These are phyloP conservation scores for Panicum virgatum DNA, from an alignment of 202 grass and related monocot genomes.

Conservation along the genomic window DNA sequence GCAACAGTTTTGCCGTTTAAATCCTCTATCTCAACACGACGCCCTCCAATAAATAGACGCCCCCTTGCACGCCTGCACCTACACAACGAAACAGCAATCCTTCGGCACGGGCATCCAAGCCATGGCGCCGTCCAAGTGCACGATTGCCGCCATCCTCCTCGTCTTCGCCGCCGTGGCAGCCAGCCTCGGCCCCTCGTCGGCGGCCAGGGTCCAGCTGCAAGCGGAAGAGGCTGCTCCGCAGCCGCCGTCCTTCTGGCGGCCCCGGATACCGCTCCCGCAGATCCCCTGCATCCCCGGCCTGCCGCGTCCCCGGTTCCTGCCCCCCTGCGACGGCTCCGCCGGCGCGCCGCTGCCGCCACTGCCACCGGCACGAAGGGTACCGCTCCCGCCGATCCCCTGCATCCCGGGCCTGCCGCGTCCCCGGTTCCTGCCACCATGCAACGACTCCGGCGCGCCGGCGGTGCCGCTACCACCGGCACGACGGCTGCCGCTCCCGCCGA, in stretches of 20 bases:
- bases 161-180: not conserved
- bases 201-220: not conserved
- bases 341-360: too few species aligned
- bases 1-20: not conserved
- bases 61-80: too few species aligned
- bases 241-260: too few species aligned
- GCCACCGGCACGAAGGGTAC: too few species aligned
- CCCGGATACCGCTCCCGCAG: too few species aligned
- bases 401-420: not conserved
- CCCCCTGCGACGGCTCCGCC: too few species aligned
- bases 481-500: not conserved
- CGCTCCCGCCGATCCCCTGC: not conserved
- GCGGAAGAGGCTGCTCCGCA: too few species aligned
- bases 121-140: not conserved
- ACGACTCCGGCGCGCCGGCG: not conserved
- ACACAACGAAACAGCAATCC: not conserved
- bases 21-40: not conserved
- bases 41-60: not conserved
- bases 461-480: too few species aligned
- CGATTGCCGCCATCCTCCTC: not conserved
- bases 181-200: not conserved
- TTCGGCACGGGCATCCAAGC: not conserved
- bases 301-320: too few species aligned
- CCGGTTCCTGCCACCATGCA: not conserved
- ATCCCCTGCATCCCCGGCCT: too few species aligned